A percentile compares a stretch with the other conserved stretches of the same genome.
Evolutionary conservation across 2,329 filamentous ascomycete genomes (phyloP).

Genomic region (Alternaria alternata): DNA sequence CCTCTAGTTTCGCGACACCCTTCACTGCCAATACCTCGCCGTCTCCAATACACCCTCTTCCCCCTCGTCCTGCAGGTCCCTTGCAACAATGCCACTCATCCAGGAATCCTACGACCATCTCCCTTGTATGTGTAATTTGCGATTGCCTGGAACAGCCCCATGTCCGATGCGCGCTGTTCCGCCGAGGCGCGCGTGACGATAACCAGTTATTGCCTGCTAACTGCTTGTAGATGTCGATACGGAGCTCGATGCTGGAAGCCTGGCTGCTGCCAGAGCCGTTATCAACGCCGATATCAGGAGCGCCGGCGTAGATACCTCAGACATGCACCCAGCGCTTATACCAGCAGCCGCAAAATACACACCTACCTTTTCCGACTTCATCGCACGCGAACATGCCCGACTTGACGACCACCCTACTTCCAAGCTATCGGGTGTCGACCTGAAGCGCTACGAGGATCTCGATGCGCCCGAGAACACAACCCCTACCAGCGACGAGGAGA

Average conservation of each 20-base stretch:
- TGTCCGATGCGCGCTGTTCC: constrained; percentile 57
- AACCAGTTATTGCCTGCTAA: constrained; percentile 21
- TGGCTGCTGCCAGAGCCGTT: constrained; percentile 72
- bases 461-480: constrained; percentile 61
- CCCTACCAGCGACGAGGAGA: constrained; percentile 48
- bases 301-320: constrained; percentile 54
- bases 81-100: constrained; percentile 68
- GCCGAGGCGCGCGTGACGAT: constrained; percentile 7
- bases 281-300: constrained; percentile 67
- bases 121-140: constrained; percentile 67
- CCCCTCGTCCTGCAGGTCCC: constrained; percentile 17
- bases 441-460: constrained; percentile 83
- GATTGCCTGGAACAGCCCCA: constrained; percentile 60
- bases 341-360: constrained; percentile 54
- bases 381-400: constrained; percentile 73
- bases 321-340: constrained; percentile 68
- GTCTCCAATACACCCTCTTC: constrained; percentile 21
- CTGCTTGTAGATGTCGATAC: constrained; percentile 76
- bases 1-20: constrained; percentile 15
- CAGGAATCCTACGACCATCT: constrained; percentile 79
- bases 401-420: constrained; percentile 61
- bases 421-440: constrained; percentile 71
- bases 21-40: constrained; percentile 20
- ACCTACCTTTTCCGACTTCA: constrained; percentile 69
- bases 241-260: constrained; percentile 69